Evolutionary conservation across 75 land plant genomes (phyloP).

Genomic region (Pseudotsuga menziesii): DNA sequence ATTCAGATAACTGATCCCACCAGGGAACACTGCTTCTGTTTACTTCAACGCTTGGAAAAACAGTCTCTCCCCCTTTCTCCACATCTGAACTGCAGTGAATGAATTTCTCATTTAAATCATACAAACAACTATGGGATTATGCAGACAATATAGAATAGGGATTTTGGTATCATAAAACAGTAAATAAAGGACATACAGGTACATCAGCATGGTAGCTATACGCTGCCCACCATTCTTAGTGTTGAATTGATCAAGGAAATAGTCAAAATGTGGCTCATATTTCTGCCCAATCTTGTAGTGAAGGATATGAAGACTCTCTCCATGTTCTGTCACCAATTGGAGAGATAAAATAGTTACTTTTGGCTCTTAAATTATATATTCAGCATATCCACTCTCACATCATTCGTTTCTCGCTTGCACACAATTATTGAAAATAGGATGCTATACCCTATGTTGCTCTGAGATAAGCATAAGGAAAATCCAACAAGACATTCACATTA

Average conservation of each 20-base stretch:
- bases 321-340: slow-evolving; percentile 49
- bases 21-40: slow-evolving; percentile 28
- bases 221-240: slow-evolving; percentile 73
- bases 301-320: slow-evolving; percentile 80
- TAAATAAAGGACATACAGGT: slow-evolving; percentile 40
- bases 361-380: not conserved
- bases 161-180: not conserved
- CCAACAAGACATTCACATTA: not conserved
- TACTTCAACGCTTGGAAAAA: slow-evolving; percentile 46
- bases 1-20: slow-evolving; percentile 45
- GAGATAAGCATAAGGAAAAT: not conserved
- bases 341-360: not conserved
- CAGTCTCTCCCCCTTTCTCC: slow-evolving; percentile 68
- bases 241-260: slow-evolving; percentile 61
- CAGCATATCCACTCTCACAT: not conserved
- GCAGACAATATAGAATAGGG: not conserved
- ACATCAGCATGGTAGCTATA: slow-evolving; percentile 84
- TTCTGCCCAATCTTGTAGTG: slow-evolving; percentile 84
- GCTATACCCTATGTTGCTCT: not conserved
- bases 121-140: not conserved
- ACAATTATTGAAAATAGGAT: not conserved
- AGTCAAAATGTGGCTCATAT: slow-evolving; percentile 80
- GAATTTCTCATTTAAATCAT: not conserved
- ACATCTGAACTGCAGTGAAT: slow-evolving; percentile 55
- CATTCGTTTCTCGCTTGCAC: not conserved